phyloP scores from a whole-genome alignment of 352 stramenopile species.

The Pythium utonaiense region DNA sequence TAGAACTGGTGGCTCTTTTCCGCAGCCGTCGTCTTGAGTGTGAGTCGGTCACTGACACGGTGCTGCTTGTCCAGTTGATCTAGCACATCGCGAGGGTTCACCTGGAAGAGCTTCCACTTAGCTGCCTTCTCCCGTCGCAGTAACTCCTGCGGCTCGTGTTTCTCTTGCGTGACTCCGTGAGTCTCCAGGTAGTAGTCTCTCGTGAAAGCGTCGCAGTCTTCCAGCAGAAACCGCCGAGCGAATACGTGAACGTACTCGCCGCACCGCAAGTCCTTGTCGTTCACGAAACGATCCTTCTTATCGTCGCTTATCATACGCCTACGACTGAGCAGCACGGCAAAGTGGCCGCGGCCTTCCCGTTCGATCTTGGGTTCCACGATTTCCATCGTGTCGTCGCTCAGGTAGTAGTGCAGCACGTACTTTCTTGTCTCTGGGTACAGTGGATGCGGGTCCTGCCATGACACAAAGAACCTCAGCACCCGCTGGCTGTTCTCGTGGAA shows the following conservation, averaged over 20 bases:
- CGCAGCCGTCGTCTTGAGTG: not conserved
- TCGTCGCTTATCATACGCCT: slow-evolving; percentile 53
- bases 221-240: slow-evolving; percentile 81
- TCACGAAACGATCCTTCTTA: slow-evolving; percentile 39
- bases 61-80: slow-evolving; percentile 23
- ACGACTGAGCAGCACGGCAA: slow-evolving; percentile 81
- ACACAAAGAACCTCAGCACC: slow-evolving; percentile 90
- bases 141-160: slow-evolving; percentile 23
- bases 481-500: slow-evolving; percentile 80
- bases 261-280: slow-evolving; percentile 72
- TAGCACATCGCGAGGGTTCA: slow-evolving; percentile 21
- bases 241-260: slow-evolving; percentile 84
- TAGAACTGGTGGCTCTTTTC: slow-evolving; percentile 26
- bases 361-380: slow-evolving; percentile 73
- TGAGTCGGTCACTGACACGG: not conserved
- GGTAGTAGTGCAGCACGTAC: slow-evolving; percentile 92
- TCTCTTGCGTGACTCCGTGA: slow-evolving; percentile 80
- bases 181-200: slow-evolving; percentile 83
- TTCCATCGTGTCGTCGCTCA: slow-evolving; percentile 91
- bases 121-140: slow-evolving; percentile 6
- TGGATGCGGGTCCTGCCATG: slow-evolving; percentile 89
- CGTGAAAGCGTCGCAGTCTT: slow-evolving; percentile 92
- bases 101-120: slow-evolving; percentile 66
- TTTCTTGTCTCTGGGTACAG: slow-evolving; percentile 85
- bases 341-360: slow-evolving; percentile 50